phyloP scores from a whole-genome alignment of 2,329 filamentous ascomycete species.

The Tolypocladium nubicola region DNA sequence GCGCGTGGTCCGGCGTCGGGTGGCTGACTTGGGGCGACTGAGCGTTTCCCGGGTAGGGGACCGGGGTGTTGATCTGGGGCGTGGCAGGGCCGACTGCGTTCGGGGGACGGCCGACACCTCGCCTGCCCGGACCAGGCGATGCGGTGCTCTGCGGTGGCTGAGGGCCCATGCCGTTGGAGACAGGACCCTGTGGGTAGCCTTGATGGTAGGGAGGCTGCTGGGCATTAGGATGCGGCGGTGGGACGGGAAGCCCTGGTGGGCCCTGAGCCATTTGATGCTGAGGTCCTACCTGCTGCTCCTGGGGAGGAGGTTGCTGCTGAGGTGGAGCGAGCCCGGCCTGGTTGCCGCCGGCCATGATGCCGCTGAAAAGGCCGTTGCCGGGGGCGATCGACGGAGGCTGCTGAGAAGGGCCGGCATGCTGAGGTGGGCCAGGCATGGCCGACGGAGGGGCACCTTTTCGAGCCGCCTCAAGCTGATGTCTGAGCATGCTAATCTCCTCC shows the following conservation, averaged over 20 bases:
- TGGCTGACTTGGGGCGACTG: conserved; percentile 82
- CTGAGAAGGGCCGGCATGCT: conserved; percentile 70
- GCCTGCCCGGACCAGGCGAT: conserved; percentile 75
- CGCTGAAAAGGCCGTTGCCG: conserved; percentile 86
- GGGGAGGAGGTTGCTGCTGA: conserved; percentile 57
- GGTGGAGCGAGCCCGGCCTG: conserved; percentile 80
- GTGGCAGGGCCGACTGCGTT: conserved; percentile 63
- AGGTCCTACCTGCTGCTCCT: conserved; percentile 47
- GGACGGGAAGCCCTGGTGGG: conserved; percentile 53
- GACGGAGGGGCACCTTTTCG: conserved; percentile 51
- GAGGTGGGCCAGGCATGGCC: conserved; percentile 56
- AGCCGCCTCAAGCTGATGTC: conserved; percentile 73
- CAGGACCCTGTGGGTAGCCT: conserved; percentile 49
- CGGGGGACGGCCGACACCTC: conserved; percentile 56
- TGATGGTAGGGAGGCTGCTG: conserved; percentile 66
- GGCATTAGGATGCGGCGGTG: conserved; percentile 48
- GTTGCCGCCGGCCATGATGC: conserved; percentile 84
- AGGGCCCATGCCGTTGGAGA: conserved; percentile 62
- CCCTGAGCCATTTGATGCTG: conserved; percentile 58
- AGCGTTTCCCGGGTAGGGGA: conserved; percentile 73
- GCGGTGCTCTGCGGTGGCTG: conserved; percentile 77
- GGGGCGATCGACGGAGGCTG: conserved; percentile 83
- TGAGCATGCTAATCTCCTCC: conserved; percentile 75
- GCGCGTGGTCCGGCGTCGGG: conserved; percentile 60
- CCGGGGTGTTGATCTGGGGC: conserved; percentile 80